These are phyloP conservation scores for Phytopythium kandeliae DNA, from an alignment of 352 stramenopile genomes.

Conservation along the genomic window DNA sequence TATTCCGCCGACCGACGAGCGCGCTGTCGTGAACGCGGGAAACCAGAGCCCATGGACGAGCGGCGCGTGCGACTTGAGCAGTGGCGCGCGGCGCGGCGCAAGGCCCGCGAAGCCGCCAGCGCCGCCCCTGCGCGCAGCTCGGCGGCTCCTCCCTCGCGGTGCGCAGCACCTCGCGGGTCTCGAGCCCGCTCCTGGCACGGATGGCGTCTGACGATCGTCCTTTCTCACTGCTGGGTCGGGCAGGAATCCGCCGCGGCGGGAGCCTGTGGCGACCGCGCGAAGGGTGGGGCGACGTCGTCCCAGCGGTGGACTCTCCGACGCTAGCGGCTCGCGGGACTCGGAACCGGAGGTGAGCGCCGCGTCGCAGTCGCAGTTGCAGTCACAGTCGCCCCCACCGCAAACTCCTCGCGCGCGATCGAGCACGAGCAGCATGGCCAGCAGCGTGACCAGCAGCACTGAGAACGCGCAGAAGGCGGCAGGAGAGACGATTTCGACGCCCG, in stretches of 20 bases:
- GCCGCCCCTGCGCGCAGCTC: not conserved
- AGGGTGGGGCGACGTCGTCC: not conserved
- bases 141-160: no score
- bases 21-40: slow-evolving; percentile 3
- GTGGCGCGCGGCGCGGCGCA: slow-evolving; percentile 49
- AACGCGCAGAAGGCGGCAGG: no score
- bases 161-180: no score
- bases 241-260: slow-evolving; percentile 3
- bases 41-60: slow-evolving; percentile 44
- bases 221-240: not conserved
- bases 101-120: slow-evolving; percentile 5
- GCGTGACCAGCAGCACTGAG: no score
- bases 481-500: not conserved
- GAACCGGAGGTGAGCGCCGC: no score
- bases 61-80: slow-evolving; percentile 54
- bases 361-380: no score
- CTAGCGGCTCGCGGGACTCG: not conserved
- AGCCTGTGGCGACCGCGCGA: not conserved
- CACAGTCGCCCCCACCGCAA: not conserved
- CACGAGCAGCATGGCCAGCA: not conserved
- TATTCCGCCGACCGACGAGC: not conserved
- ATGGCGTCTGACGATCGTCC: not conserved
- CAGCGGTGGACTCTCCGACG: not conserved
- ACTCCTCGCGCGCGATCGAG: not conserved
- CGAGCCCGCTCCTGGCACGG: not conserved